phyloP scores from a whole-genome alignment of 441 rosid genomes.

The Theobroma grandiflorum region DNA sequence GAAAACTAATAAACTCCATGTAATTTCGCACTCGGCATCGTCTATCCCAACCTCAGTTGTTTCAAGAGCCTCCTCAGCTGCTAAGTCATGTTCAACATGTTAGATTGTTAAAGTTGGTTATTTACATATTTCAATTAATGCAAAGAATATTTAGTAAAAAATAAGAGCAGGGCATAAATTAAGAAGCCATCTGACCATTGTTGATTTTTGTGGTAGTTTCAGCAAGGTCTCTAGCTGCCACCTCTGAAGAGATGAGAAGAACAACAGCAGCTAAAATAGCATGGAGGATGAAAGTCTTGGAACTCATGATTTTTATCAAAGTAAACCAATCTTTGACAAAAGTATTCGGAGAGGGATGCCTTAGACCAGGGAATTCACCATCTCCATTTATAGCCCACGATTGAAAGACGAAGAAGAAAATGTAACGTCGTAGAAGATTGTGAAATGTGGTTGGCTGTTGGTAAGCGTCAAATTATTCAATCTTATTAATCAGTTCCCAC shows the following conservation, averaged over 20 bases:
- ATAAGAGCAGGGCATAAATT: neutral
- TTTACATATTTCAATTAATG: too few species aligned
- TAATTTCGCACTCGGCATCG: neutral
- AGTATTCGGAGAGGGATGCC: neutral
- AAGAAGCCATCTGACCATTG: conserved; percentile 22
- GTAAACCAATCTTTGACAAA: neutral
- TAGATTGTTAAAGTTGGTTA: neutral
- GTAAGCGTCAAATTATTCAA: neutral
- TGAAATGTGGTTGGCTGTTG: neutral
- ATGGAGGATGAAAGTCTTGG: conserved; percentile 37
- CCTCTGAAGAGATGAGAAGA: conserved; percentile 39
- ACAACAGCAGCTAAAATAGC: conserved; percentile 26
- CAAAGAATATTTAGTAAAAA: neutral
- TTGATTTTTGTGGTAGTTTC: conserved; percentile 10
- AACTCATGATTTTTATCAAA: conserved; percentile 22
- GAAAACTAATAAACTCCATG: too few species aligned
- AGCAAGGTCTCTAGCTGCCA: conserved; percentile 37
- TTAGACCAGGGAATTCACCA: neutral
- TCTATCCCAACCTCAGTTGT: neutral
- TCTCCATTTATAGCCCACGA: conserved; percentile 14
- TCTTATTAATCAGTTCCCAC: neutral
- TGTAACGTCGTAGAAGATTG: neutral
- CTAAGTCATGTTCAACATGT: neutral
- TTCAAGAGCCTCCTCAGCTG: neutral
- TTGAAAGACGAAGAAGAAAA: neutral